These are phyloP conservation scores for Theobroma cacao DNA, from an alignment of 345 rosid species.

Conservation along the genomic window DNA sequence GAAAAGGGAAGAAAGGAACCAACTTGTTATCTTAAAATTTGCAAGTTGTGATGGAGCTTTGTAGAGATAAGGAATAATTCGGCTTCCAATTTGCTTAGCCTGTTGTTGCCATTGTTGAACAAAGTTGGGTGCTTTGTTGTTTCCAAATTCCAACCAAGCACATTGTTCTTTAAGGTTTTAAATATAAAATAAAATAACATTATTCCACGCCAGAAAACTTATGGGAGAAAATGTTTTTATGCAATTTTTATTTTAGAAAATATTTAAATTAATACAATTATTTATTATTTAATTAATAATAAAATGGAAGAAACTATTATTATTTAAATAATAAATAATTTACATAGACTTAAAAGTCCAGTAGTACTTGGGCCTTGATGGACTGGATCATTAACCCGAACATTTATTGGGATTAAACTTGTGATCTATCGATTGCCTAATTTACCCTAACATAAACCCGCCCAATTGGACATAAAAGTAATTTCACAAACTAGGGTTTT, in stretches of 20 bases:
- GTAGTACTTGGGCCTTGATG: neutral
- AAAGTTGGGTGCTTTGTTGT: neutral
- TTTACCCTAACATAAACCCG: neutral
- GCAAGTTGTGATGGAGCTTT: neutral
- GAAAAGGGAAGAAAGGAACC: neutral
- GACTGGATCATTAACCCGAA: neutral
- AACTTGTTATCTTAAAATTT: neutral
- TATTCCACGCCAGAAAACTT: no score
- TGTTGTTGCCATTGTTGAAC: neutral
- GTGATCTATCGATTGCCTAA: neutral
- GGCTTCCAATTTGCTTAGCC: neutral
- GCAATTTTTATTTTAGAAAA: no score
- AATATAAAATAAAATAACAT: no score
- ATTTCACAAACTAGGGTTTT: slow-evolving; percentile 36
- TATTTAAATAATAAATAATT: no score
- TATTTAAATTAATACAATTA: no score
- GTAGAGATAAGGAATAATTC: neutral
- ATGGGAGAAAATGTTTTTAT: no score
- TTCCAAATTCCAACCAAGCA: neutral
- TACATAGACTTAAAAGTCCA: no score
- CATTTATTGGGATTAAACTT: neutral
- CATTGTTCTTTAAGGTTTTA: neutral
- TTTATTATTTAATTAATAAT: no score
- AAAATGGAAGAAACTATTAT: no score
- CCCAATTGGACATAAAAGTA: slow-evolving; percentile 15